A percentile compares a stretch with the other conserved stretches of the same genome.
Evolutionary conservation across 1,284 basidiomycete species (phyloP).

Genomic region (Sanguinoderma infundibulare): DNA sequence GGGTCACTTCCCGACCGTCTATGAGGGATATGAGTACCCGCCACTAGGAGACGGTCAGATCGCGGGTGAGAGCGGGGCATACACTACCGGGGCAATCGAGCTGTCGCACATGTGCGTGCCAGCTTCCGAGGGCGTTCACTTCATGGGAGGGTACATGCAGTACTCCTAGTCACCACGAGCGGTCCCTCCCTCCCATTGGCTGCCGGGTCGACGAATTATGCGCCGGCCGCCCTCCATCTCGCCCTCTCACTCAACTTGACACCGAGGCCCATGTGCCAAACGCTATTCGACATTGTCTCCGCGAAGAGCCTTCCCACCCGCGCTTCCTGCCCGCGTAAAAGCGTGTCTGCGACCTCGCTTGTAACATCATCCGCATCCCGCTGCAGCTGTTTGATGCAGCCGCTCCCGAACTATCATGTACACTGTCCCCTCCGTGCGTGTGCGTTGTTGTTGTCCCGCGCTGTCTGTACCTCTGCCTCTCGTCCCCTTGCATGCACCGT

Average conservation of each 20-base stretch:
- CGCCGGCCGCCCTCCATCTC: not conserved
- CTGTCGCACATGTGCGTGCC: conserved; percentile 31
- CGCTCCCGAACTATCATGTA: conserved; percentile 6
- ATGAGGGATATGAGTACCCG: conserved; percentile 22
- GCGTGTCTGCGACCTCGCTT: conserved; percentile 10
- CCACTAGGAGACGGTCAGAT: conserved; percentile 3
- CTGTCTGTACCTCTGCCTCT: conserved; percentile 11
- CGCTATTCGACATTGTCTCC: not conserved
- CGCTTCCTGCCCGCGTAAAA: conserved; percentile 5
- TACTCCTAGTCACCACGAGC: conserved; percentile 13
- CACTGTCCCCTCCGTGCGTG: conserved; percentile 2
- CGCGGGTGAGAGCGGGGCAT: conserved; percentile 9
- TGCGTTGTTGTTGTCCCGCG: conserved; percentile 6
- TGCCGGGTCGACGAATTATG: not conserved
- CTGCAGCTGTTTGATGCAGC: not conserved
- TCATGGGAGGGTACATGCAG: conserved; percentile 27
- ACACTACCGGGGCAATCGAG: conserved; percentile 29
- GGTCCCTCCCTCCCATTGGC: no score
- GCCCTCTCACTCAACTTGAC: not conserved
- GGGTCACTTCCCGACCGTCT: conserved; percentile 22
- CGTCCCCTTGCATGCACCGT: conserved; percentile 7
- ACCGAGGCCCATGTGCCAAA: not conserved
- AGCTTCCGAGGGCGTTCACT: conserved; percentile 23
- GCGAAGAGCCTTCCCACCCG: not conserved
- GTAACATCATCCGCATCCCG: conserved; percentile 4